A percentile compares a stretch with the other conserved stretches of the same genome.
Conservation (phyloP, 139 green algal genomes). For the Closterium sp. region DNA sequence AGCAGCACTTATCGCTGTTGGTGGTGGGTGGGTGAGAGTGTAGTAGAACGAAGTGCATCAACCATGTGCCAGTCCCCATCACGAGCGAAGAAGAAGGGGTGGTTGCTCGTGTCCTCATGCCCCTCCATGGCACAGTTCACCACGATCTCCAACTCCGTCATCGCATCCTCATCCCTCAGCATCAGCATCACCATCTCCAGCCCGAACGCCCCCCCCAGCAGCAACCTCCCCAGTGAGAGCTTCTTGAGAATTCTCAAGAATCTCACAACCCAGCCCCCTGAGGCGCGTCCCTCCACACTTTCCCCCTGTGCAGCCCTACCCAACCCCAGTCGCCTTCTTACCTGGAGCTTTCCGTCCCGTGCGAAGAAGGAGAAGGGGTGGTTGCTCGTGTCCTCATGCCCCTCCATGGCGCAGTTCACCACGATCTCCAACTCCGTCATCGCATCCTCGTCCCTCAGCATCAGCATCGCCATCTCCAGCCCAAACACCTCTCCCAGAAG, state of each 20-base stretch:
- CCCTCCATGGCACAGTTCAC: constrained; percentile 39
- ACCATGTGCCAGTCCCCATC: background rate
- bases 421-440: constrained; percentile 47
- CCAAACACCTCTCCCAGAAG: constrained; percentile 48
- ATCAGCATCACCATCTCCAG: background rate
- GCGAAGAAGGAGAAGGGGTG: constrained; percentile 43
- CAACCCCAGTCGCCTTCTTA: background rate
- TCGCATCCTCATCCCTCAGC: background rate
- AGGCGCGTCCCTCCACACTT: too few relatives aligned
- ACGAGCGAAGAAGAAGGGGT: constrained; percentile 13
- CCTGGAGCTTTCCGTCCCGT: background rate
- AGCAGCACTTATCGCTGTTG: background rate
- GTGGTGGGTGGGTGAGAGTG: too few relatives aligned
- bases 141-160: constrained; percentile 22
- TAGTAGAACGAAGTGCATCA: too few relatives aligned
- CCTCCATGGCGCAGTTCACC: constrained; percentile 50
- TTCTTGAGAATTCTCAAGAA: too few relatives aligned
- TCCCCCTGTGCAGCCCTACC: too few relatives aligned
- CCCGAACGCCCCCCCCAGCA: constrained; percentile 39
- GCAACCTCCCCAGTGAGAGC: constrained; percentile 35
- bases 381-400: constrained; percentile 30
- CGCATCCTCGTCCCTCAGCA: constrained; percentile 10
- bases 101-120: constrained; percentile 6
- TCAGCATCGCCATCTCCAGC: constrained; percentile 6
- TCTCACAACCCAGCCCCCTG: background rate